phyloP scores from a whole-genome alignment of 495 filamentous ascomycete genomes.

The Penicillium diatomitis region DNA sequence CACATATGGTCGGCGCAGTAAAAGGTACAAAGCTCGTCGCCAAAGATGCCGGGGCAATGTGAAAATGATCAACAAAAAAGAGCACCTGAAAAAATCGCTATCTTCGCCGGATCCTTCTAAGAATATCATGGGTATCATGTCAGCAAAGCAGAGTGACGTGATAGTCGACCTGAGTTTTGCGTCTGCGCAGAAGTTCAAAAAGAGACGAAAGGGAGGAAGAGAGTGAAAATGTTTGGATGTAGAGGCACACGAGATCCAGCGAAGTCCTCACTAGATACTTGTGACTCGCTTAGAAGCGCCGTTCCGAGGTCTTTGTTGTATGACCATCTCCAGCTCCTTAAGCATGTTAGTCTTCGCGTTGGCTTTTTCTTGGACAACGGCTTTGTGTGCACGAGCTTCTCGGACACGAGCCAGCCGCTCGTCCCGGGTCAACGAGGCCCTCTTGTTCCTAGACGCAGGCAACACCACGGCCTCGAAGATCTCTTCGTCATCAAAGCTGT shows the following conservation, averaged over 20 bases:
- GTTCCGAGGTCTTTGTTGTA: slow-evolving; percentile 60
- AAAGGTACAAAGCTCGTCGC: too few species aligned
- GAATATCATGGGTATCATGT: slow-evolving; percentile 34
- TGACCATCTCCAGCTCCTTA: slow-evolving; percentile 81
- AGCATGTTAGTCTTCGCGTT: slow-evolving; percentile 84
- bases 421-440: slow-evolving; percentile 69
- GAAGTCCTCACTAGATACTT: slow-evolving; percentile 21
- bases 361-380: slow-evolving; percentile 54
- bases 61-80: slow-evolving; percentile 2
- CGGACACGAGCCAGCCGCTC: slow-evolving; percentile 83
- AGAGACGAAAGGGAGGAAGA: slow-evolving; percentile 1
- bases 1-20: too few species aligned
- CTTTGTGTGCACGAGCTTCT: slow-evolving; percentile 69
- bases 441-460: slow-evolving; percentile 48
- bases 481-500: slow-evolving; percentile 50
- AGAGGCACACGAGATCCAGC: not conserved
- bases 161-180: not conserved
- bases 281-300: slow-evolving; percentile 41
- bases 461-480: slow-evolving; percentile 85
- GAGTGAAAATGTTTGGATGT: not conserved
- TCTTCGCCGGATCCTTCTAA: slow-evolving; percentile 30
- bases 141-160: slow-evolving; percentile 10
- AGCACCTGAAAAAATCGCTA: slow-evolving; percentile 20
- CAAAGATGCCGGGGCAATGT: not conserved
- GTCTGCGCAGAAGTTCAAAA: not conserved